Evolutionary conservation across 2,329 filamentous ascomycete genomes (phyloP).

Genomic region (Sarocladium oryzae): DNA sequence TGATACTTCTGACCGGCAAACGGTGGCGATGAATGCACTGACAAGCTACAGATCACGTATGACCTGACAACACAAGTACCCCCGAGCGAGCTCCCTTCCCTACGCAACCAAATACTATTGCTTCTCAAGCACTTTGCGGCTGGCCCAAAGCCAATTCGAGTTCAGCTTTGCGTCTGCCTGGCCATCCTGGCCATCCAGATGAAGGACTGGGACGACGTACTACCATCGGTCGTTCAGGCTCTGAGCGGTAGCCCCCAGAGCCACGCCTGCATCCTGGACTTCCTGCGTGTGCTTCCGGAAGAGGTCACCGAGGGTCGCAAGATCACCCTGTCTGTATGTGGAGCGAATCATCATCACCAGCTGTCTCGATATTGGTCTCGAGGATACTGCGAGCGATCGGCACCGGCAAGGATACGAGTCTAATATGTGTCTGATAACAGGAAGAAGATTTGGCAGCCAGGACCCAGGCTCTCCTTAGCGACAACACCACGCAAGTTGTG

Average conservation of each 20-base stretch:
- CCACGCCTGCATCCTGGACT: constrained; percentile 86
- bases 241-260: constrained; percentile 71
- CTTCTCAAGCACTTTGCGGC: constrained; percentile 75
- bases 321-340: constrained; percentile 97
- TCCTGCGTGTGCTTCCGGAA: constrained; percentile 92
- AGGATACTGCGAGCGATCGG: constrained; percentile 28
- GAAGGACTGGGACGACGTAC: constrained; percentile 89
- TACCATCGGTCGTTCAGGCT: constrained; percentile 71
- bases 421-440: constrained; percentile 49
- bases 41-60: constrained; percentile 72
- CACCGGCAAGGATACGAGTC: constrained; percentile 27
- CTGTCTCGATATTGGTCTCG: constrained; percentile 26
- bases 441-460: constrained; percentile 88
- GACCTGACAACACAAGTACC: constrained; percentile 83
- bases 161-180: constrained; percentile 91
- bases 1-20: constrained; percentile 28
- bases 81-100: constrained; percentile 61
- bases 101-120: constrained; percentile 78
- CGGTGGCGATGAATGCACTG: constrained; percentile 9
- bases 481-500: constrained; percentile 85
- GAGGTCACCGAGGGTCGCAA: constrained; percentile 99
- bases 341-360: constrained; percentile 50
- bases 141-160: constrained; percentile 77
- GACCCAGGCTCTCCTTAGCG: constrained; percentile 81
- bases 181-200: constrained; percentile 95